Base-by-base conservation (phyloP, 208 protist genomes). In the Leptomonas pyrrhocoris region DNA sequence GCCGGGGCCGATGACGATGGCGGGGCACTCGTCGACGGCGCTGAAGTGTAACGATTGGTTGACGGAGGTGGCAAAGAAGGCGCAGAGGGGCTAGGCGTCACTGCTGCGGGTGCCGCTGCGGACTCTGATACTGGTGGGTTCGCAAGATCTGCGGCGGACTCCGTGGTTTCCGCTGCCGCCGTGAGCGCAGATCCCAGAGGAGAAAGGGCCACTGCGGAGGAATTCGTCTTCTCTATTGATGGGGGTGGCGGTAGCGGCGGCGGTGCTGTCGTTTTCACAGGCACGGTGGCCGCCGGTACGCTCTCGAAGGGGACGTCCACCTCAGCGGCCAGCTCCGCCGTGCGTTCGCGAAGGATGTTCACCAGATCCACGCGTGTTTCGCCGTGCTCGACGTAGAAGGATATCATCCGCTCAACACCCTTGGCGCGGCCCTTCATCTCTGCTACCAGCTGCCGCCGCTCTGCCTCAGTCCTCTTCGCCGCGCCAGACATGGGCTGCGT, bases 401-500 rank as follows among this genome's bases (percentile, higher is more conserved):
- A 36, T 38, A 81, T 68, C 76, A 79, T 73, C 16, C 65, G 53
- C 58, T 76, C 62, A 60, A 69, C 59, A 30, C 50, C 49, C 0
- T 28, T 68, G 7, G 55, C 65, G 19, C 56, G 54, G 13, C 68
- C 63, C 21, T 85, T 69, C 83, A 86, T 82, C 48, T 74, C 55
- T 3, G 71, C 67, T 19, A 80, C 61, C 43, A 71, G 56, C 65
- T 74, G 30, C 49, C 31, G 36, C 18, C 80, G 61, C 53, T 80
- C 83, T 13, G 62, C 46, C 25, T 58, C 45, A 25, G 48, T 66
- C 55, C 86, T 93, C 49, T 77, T 65, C 23, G 79, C 83, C 13
- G 86, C 79, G 3, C 85, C 86, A 11, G 76, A 67, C 27, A 93
- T 48, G 28, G 90, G 86, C 16, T 73, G 49, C 16, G 86, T 84